Percentiles rank a stretch among this genome's conserved stretches.
These are phyloP conservation scores for Lasiodiplodia sp. DNA, from an alignment of 2,329 filamentous ascomycete species.

Conservation along the genomic window DNA sequence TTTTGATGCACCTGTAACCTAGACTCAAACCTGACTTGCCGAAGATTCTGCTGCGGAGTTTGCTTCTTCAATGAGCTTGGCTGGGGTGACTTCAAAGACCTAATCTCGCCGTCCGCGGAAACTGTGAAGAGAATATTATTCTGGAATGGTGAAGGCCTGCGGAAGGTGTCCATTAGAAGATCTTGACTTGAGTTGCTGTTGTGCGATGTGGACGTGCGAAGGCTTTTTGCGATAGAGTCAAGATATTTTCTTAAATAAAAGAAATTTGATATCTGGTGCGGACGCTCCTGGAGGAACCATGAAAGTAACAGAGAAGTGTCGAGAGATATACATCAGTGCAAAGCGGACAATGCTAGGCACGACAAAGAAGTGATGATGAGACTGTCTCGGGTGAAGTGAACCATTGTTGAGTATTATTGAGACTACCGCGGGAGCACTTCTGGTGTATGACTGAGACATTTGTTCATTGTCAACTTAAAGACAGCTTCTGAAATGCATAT, in stretches of 20 bases:
- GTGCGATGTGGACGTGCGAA: background rate
- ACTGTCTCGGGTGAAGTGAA: background rate
- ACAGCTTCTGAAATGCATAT: background rate
- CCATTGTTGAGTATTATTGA: slow-evolving; percentile 1
- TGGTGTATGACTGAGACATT: background rate
- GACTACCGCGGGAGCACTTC: background rate
- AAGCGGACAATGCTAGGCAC: background rate
- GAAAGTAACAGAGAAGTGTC: background rate
- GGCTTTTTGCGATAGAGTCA: background rate
- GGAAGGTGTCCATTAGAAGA: background rate
- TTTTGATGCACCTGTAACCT: background rate
- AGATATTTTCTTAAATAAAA: background rate
- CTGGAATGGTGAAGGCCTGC: background rate
- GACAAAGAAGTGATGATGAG: background rate
- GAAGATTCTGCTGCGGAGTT: slow-evolving; percentile 8
- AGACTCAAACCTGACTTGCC: background rate
- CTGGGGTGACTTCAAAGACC: slow-evolving; percentile 8
- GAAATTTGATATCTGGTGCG: no score
- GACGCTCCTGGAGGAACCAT: background rate
- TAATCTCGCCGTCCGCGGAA: slow-evolving; percentile 8
- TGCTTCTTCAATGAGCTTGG: slow-evolving; percentile 1
- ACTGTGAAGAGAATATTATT: background rate
- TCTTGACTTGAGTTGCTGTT: background rate
- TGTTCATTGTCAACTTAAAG: background rate
- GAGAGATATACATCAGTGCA: no score